These are phyloP conservation scores for Solanum microdontum DNA, from an alignment of 257 asterid genomes.

Conservation along the genomic window DNA sequence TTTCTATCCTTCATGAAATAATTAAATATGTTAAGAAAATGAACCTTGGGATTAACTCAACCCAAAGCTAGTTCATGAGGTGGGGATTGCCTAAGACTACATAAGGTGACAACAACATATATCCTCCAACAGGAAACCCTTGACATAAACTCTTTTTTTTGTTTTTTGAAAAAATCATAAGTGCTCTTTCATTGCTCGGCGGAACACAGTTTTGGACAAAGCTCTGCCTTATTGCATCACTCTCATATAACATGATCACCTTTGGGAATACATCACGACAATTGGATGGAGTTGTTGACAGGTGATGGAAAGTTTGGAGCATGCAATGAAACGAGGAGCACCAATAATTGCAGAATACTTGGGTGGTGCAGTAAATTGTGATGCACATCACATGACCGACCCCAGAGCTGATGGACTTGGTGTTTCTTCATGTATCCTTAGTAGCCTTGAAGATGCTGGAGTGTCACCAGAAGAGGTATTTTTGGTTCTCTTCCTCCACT, in stretches of 20 bases:
- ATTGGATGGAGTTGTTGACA: constrained; percentile 13
- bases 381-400: constrained; percentile 95
- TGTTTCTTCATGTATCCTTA: constrained; percentile 74
- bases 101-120: neutral
- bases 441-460: constrained; percentile 77
- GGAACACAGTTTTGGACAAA: neutral
- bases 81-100: neutral
- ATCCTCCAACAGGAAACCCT: neutral
- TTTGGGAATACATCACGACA: neutral
- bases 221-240: neutral
- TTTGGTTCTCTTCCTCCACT: neutral
- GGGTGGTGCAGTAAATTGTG: constrained; percentile 94
- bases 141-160: neutral
- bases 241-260: neutral
- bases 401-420: constrained; percentile 96
- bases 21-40: neutral
- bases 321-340: constrained; percentile 84
- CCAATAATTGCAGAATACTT: constrained; percentile 87
- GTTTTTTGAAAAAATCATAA: neutral
- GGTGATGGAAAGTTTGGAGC: constrained; percentile 96
- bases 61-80: neutral
- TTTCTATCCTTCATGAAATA: neutral
- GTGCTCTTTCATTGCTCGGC: neutral
- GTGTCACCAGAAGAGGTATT: constrained; percentile 90
- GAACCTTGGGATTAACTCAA: neutral